A percentile compares a stretch with the other conserved stretches of the same genome.
These are phyloP conservation scores for Hypoxylon sp. DNA, from an alignment of 2,329 filamentous ascomycete genomes.

Conservation along the genomic window DNA sequence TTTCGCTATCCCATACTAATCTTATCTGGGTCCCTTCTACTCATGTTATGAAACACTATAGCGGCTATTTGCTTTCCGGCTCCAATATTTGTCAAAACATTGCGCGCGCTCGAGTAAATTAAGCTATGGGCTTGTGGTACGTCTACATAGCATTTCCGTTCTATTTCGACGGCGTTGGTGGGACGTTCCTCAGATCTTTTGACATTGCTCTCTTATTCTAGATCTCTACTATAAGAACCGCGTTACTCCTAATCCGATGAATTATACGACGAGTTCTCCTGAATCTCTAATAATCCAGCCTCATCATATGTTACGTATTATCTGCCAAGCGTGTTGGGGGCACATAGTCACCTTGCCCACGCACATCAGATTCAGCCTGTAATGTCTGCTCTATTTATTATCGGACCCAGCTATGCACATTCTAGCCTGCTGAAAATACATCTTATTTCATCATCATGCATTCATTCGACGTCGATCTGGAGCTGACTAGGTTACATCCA, in stretches of 20 bases:
- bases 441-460: conserved; percentile 26
- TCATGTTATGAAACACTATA: no score
- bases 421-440: conserved; percentile 8
- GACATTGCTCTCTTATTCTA: no score
- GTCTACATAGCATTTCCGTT: no score
- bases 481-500: conserved; percentile 22
- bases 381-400: background rate
- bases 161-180: no score
- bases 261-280: background rate
- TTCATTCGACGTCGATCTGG: conserved; percentile 29
- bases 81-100: no score
- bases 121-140: no score
- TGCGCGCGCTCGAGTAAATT: no score
- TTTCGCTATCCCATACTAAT: no score
- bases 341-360: conserved; percentile 2
- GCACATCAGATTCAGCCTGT: conserved; percentile 22
- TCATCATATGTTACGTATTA: conserved; percentile 7
- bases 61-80: no score
- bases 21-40: no score
- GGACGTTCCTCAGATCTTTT: no score
- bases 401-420: background rate
- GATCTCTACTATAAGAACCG: no score
- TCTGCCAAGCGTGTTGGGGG: conserved; percentile 15
- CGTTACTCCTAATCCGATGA: background rate
- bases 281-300: background rate